A percentile compares a stretch with the other conserved stretches of the same genome.
Evolutionary conservation across 345 rosid species (phyloP).

Genomic region (Lumnitzera racemosa): DNA sequence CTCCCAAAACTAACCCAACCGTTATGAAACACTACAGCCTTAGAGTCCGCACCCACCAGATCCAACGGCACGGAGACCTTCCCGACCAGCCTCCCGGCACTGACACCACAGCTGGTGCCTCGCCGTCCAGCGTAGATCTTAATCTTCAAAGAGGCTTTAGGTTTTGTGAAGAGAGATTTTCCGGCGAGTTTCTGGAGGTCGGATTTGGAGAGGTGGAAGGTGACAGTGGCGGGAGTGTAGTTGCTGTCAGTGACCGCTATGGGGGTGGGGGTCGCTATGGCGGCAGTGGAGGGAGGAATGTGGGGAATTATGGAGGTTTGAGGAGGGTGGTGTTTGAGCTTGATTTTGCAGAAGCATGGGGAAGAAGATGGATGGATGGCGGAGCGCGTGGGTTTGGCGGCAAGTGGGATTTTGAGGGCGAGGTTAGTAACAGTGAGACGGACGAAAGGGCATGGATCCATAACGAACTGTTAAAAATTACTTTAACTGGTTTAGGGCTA

Average conservation of each 20-base stretch:
- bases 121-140: slow-evolving; percentile 63
- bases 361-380: slow-evolving; percentile 75
- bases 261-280: slow-evolving; percentile 29
- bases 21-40: slow-evolving; percentile 48
- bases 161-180: slow-evolving; percentile 53
- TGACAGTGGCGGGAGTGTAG: slow-evolving; percentile 40
- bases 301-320: slow-evolving; percentile 63
- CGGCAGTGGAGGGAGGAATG: slow-evolving; percentile 39
- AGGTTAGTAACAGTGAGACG: slow-evolving; percentile 66
- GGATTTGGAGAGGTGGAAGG: slow-evolving; percentile 65
- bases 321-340: slow-evolving; percentile 51
- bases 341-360: slow-evolving; percentile 78
- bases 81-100: slow-evolving; percentile 64
- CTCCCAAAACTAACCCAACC: slow-evolving; percentile 77
- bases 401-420: slow-evolving; percentile 62
- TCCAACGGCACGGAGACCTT: slow-evolving; percentile 70
- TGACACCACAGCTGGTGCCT: slow-evolving; percentile 67
- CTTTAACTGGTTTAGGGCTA: background rate
- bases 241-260: slow-evolving; percentile 22
- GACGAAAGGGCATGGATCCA: slow-evolving; percentile 96
- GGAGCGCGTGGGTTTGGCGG: slow-evolving; percentile 60
- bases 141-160: slow-evolving; percentile 42
- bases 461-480: slow-evolving; percentile 3
- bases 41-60: slow-evolving; percentile 51
- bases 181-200: slow-evolving; percentile 50